Conservation (phyloP, 2,329 filamentous ascomycete species). For the Alternaria ventricosa region DNA sequence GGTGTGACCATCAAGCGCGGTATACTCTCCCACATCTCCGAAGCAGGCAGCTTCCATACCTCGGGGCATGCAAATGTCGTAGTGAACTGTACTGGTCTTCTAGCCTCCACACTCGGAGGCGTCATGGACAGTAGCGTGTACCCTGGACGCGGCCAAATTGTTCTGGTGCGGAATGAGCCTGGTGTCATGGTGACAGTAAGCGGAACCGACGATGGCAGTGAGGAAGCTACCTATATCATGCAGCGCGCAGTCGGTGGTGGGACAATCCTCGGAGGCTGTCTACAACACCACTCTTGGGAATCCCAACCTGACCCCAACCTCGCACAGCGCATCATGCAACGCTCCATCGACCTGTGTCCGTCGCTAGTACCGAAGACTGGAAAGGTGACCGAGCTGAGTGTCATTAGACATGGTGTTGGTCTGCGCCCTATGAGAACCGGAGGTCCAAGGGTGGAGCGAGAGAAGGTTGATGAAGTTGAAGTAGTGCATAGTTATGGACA, state of each 20-base stretch:
- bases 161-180: slow-evolving; percentile 80
- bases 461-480: slow-evolving; percentile 66
- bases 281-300: slow-evolving; percentile 82
- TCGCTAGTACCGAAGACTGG: slow-evolving; percentile 63
- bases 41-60: slow-evolving; percentile 69
- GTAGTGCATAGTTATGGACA: slow-evolving; percentile 86
- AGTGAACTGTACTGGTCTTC: slow-evolving; percentile 85
- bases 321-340: slow-evolving; percentile 83
- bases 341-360: slow-evolving; percentile 71
- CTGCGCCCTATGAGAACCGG: slow-evolving; percentile 75
- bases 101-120: slow-evolving; percentile 77
- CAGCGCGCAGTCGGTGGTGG: slow-evolving; percentile 76
- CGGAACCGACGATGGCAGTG: slow-evolving; percentile 74
- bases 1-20: slow-evolving; percentile 65
- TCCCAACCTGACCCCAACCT: slow-evolving; percentile 77
- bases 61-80: slow-evolving; percentile 69
- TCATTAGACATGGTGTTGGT: slow-evolving; percentile 83
- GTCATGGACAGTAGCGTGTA: slow-evolving; percentile 76
- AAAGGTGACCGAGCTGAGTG: slow-evolving; percentile 73
- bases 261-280: slow-evolving; percentile 84
- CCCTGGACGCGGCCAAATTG: slow-evolving; percentile 82
- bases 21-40: slow-evolving; percentile 68
- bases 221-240: slow-evolving; percentile 84
- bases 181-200: slow-evolving; percentile 73
- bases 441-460: slow-evolving; percentile 78